Percentiles rank a stretch among this genome's conserved stretches.
Conservation (phyloP, 352 stramenopile genomes). For the Phytophthora capsici region DNA sequence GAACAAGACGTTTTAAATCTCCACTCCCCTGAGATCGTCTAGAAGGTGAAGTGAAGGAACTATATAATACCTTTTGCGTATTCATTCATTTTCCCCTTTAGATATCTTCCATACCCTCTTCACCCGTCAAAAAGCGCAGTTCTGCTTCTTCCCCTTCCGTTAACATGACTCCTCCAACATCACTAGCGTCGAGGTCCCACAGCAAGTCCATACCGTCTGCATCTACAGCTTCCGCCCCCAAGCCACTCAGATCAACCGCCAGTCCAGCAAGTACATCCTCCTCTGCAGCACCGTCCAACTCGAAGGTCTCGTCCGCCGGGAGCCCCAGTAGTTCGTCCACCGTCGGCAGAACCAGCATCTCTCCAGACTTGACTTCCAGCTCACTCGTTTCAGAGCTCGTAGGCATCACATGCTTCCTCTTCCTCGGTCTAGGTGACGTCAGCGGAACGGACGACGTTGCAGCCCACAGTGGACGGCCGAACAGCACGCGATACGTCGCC, state of each 20-base stretch:
- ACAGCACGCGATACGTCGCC: slow-evolving; percentile 58
- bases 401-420: slow-evolving; percentile 29
- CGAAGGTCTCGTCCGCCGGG: slow-evolving; percentile 26
- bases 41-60: neutral
- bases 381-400: slow-evolving; percentile 12
- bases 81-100: slow-evolving; percentile 13
- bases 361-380: neutral
- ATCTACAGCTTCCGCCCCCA: slow-evolving; percentile 4
- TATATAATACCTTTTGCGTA: slow-evolving; percentile 29
- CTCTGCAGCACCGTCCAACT: slow-evolving; percentile 11
- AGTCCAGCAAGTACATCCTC: slow-evolving; percentile 29
- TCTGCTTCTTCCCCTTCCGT: slow-evolving; percentile 27
- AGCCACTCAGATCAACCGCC: slow-evolving; percentile 23
- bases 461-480: slow-evolving; percentile 39
- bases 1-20: slow-evolving; percentile 54
- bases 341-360: slow-evolving; percentile 27
- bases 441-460: slow-evolving; percentile 1
- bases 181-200: slow-evolving; percentile 27
- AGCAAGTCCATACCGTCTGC: slow-evolving; percentile 31
- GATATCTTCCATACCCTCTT: slow-evolving; percentile 19
- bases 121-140: slow-evolving; percentile 24
- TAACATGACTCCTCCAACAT: slow-evolving; percentile 14
- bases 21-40: slow-evolving; percentile 44
- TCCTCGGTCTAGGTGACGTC: slow-evolving; percentile 15
- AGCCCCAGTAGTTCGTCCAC: slow-evolving; percentile 35